Evolutionary conservation across 2,329 filamentous ascomycete genomes (phyloP).

Genomic region (Paraconiothyrium sp.): DNA sequence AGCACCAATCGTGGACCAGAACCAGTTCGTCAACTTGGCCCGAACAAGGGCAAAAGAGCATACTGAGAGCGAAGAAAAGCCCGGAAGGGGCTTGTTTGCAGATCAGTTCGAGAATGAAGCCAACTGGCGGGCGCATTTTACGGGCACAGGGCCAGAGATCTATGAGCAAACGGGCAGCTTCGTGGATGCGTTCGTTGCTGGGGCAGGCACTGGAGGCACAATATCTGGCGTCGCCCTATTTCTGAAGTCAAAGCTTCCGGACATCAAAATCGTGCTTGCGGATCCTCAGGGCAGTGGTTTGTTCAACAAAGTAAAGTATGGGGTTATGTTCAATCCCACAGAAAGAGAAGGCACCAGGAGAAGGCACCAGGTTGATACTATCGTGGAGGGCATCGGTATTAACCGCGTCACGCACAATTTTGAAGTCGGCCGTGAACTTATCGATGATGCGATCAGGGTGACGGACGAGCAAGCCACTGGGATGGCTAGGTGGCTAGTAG

Average conservation of each 20-base stretch:
- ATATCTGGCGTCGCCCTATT: constrained; percentile 86
- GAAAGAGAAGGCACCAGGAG: constrained; percentile 91
- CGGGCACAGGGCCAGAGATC: constrained; percentile 89
- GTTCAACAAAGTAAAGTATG: constrained; percentile 90
- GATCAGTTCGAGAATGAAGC: constrained; percentile 94
- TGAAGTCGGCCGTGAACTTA: constrained; percentile 81
- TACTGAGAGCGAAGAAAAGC: constrained; percentile 64
- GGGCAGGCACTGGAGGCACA: constrained; percentile 93
- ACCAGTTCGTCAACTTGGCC: constrained; percentile 94
- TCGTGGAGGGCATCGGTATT: constrained; percentile 95
- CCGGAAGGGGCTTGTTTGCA: constrained; percentile 87
- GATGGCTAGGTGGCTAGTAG: constrained; percentile 97
- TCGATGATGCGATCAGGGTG: constrained; percentile 90
- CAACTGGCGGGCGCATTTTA: constrained; percentile 87
- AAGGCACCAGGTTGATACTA: constrained; percentile 90
- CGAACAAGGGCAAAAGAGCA: constrained; percentile 79
- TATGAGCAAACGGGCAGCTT: constrained; percentile 76
- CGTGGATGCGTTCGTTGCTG: constrained; percentile 89
- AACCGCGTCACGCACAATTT: constrained; percentile 96
- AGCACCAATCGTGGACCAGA: constrained; percentile 90
- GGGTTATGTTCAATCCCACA: constrained; percentile 92
- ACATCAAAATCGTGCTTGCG: constrained; percentile 79
- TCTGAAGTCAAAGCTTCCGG: constrained; percentile 76
- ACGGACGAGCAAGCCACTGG: constrained; percentile 86
- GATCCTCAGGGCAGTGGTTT: constrained; percentile 95